These are phyloP conservation scores for Ziziphus jujuba DNA, from an alignment of 306 rosid genomes.

Conservation along the genomic window DNA sequence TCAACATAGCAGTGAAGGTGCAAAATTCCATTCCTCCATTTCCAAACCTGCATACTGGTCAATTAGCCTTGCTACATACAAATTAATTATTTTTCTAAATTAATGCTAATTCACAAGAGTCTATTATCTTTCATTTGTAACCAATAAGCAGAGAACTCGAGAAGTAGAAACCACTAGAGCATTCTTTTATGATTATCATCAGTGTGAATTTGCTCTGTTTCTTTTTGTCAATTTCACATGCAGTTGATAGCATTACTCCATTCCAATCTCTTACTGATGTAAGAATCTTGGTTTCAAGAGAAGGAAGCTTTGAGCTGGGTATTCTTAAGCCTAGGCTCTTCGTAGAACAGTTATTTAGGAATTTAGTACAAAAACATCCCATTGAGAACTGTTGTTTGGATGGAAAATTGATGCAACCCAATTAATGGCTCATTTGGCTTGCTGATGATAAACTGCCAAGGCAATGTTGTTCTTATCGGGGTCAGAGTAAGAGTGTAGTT, in stretches of 20 bases:
- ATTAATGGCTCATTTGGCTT: constrained; percentile 7
- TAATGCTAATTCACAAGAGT: too few relatives aligned
- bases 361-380: constrained; percentile 23
- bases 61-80: too few relatives aligned
- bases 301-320: constrained; percentile 17
- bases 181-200: background rate
- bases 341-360: constrained; percentile 16
- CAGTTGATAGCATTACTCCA: background rate
- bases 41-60: too few relatives aligned
- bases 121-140: too few relatives aligned
- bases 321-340: constrained; percentile 17
- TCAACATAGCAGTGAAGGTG: too few relatives aligned
- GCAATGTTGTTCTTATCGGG: constrained; percentile 12
- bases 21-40: too few relatives aligned
- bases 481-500: constrained; percentile 1
- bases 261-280: constrained; percentile 14
- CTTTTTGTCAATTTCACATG: background rate
- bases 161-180: background rate
- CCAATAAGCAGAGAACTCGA: background rate
- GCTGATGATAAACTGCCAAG: background rate
- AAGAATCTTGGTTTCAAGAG: constrained; percentile 16
- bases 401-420: constrained; percentile 19
- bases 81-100: too few relatives aligned
- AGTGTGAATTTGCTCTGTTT: background rate
- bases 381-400: constrained; percentile 11